Base-by-base conservation (phyloP, 805 yeast species). In the Kuraishia cidri region DNA sequence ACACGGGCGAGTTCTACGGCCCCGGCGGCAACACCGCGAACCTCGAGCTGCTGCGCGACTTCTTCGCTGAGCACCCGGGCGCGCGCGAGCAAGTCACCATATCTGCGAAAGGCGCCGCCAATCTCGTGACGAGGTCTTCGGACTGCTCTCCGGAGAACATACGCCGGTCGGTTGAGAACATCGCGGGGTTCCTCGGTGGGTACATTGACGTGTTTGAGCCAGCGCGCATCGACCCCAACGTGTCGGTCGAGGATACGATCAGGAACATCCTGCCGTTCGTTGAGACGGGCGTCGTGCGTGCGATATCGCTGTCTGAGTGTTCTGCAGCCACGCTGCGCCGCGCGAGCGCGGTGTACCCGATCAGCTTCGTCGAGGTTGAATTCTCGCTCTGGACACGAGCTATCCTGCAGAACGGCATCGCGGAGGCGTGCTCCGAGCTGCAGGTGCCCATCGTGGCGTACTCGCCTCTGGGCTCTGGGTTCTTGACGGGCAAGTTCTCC, bases 1-100 rank as follows among this genome's bases (percentile, higher is more conserved):
- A 84, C 47, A 75, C 75, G 18, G 92, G 92, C 37, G 92, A 79
- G 45, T 83, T 85, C 48, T 85, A 86, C 45, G 94, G 94, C 11
- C 63, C 65, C 4, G n/a, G n/a, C n/a, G n/a, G n/a, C n/a, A 50
- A 62, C 22, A 58, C 62, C 31, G 45, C 45, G 30, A 83, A 82
- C 47, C 58, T 86, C 58, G 56, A 66, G 43, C 63, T 72, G 35
- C 50, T 83, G 26, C 59, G 67, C 30, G 68, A 63, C 6, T 85
- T 80, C 49, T 71, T 82, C 43, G 62, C 48, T 11, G 52, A 60
- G 40, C 60, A 69, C 38, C 81, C 86, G 3, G 77, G 69, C 29
- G 58, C 60, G 33, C 66, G 76, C 33, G 57, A 69, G 32, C 62
- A 79, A 39, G 74, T 77, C 29, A 58, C 72, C 13, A 49, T 85